Evolutionary conservation across 768 basidiomycete genomes (phyloP).

Genomic region (Tricholoma matsutake): DNA sequence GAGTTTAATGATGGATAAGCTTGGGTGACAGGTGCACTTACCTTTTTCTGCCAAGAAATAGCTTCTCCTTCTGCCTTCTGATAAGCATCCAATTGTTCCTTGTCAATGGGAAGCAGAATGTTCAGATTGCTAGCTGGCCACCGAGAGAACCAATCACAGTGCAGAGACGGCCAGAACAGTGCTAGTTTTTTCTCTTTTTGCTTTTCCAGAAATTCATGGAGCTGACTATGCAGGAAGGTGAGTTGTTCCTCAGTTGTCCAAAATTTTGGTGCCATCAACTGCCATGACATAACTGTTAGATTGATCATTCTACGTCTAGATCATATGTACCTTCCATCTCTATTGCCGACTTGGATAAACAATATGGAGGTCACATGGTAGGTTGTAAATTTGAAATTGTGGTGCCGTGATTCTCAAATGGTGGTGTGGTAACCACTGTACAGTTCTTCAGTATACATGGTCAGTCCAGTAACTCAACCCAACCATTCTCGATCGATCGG

Average conservation of each 20-base stretch:
- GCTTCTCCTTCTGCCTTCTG: not conserved
- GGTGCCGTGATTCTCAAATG: not conserved
- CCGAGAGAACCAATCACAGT: not conserved
- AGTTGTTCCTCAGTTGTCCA: conserved; percentile 1
- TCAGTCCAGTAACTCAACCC: not conserved
- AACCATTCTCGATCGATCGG: not conserved
- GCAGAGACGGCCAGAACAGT: not conserved
- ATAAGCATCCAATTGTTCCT: not conserved
- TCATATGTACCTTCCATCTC: too few relatives aligned
- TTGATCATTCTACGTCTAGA: not conserved
- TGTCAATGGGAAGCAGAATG: not conserved
- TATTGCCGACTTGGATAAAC: not conserved
- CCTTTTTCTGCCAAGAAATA: not conserved
- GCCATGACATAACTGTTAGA: not conserved
- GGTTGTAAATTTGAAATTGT: not conserved
- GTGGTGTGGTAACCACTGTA: not conserved
- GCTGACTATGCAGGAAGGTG: not conserved
- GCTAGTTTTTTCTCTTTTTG: not conserved
- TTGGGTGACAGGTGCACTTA: not conserved
- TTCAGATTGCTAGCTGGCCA: not conserved
- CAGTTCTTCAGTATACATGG: not conserved
- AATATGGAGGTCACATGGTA: not conserved
- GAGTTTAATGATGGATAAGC: not conserved
- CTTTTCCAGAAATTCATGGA: not conserved
- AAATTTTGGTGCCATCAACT: not conserved